Base-by-base conservation (phyloP, 2,329 filamentous ascomycete species). In the Curvularia hawaiiensis region DNA sequence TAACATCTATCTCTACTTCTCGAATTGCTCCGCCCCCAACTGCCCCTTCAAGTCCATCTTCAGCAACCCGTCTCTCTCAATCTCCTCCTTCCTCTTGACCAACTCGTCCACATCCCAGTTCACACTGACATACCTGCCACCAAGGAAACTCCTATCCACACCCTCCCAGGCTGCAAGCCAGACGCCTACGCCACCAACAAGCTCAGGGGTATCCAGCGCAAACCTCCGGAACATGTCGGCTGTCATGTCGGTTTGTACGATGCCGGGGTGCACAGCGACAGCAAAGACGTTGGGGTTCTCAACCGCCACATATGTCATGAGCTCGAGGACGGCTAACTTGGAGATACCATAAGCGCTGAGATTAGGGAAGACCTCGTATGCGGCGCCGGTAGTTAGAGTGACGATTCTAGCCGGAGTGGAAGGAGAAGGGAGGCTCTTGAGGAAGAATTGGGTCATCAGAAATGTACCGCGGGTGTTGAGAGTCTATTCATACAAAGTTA, bases 381-480 rank as follows among this genome's bases (percentile, higher is more conserved):
- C 59, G 1, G 50, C 50, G 30, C 61, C 57, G 2, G 65, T 59
- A 14, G 56, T 67, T 7, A 67, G 20, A n/a, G 56, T 65, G 5
- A 71, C 52, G 52, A 75, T 75, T 12, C 46, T 64, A 4, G 61
- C 62, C 38, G 72, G 69, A 0, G 52, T 57, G 1, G 65, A 60
- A 0, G 61, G 45, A 2, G 59, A 59, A 30, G 64, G 58, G 16
- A 70, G 54, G 38, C 66, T 52, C 6, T 61, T 55, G 5, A 78
- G 61, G 56, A 77, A 78, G 2, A 61, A 60, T 45, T 73, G 69
- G 4, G 69, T 75, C 18, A 70, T 54, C 28, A 75, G 64, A 54
- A 73, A 75, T 0, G 68, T 73, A 38, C 74, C 77, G 41, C 67
- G 66, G 38, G 71, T 62, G 50, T 78, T 78, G 22, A 70, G 58